A percentile compares a stretch with the other conserved stretches of the same genome.
Conservation (phyloP, 768 basidiomycete genomes). For the Exsudoporus frostii region DNA sequence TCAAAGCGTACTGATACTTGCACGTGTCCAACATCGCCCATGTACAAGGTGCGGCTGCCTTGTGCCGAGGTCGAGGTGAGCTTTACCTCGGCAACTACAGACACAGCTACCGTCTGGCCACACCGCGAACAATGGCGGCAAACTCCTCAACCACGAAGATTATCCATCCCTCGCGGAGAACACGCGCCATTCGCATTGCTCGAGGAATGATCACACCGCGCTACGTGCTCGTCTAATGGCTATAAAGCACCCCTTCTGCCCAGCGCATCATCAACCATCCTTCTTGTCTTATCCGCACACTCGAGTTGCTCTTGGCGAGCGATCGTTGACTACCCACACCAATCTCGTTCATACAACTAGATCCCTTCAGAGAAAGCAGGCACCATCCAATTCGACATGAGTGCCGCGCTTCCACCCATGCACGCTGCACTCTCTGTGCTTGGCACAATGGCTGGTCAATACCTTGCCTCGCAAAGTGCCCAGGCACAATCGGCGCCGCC, state of each 20-base stretch:
- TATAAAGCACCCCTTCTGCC: slow-evolving; percentile 26
- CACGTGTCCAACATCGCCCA: slow-evolving; percentile 16
- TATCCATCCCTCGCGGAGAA: slow-evolving; percentile 27
- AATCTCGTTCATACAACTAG: slow-evolving; percentile 6
- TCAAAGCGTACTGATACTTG: slow-evolving; percentile 7
- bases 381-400: slow-evolving; percentile 22
- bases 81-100: slow-evolving; percentile 16
- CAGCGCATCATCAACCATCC: slow-evolving; percentile 32
- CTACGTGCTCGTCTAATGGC: slow-evolving; percentile 8
- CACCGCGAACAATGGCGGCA: slow-evolving; percentile 11
- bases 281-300: slow-evolving; percentile 41
- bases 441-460: slow-evolving; percentile 36
- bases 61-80: slow-evolving; percentile 10
- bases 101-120: slow-evolving; percentile 6
- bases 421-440: slow-evolving; percentile 36
- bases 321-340: slow-evolving; percentile 4
- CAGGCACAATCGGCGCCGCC: slow-evolving; percentile 27
- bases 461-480: slow-evolving; percentile 31
- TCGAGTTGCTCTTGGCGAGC: slow-evolving; percentile 32
- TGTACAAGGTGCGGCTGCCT: slow-evolving; percentile 12
- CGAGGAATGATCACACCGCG: slow-evolving; percentile 9
- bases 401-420: slow-evolving; percentile 32
- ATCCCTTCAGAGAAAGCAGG: slow-evolving; percentile 9
- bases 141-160: slow-evolving; percentile 11
- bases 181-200: slow-evolving; percentile 31